These are phyloP conservation scores for Acanthamoeba culbertsoni DNA, from an alignment of 208 protist genomes.

Conservation along the genomic window DNA sequence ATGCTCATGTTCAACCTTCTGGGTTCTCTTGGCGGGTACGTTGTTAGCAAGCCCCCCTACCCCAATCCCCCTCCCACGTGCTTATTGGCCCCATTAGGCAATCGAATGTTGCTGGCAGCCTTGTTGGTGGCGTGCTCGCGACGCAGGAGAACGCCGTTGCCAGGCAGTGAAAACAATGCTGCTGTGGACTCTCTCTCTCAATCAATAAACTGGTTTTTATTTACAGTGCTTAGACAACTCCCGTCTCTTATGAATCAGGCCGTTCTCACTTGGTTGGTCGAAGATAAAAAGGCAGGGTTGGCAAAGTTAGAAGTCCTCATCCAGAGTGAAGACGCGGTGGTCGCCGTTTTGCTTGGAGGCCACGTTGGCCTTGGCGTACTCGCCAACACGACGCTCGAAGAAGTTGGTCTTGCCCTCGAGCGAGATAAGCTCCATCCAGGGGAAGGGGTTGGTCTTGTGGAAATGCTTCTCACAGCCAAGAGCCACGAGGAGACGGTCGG, in stretches of 20 bases:
- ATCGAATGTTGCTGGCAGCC: background rate
- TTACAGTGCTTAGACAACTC: too few relatives aligned
- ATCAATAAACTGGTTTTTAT: too few relatives aligned
- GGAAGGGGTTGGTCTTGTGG: conserved; percentile 97
- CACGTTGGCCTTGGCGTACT: conserved; percentile 98
- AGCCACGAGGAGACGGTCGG: conserved; percentile 96
- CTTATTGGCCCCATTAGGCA: background rate
- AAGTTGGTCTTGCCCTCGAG: conserved; percentile 99
- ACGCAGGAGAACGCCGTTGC: background rate
- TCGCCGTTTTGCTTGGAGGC: conserved; percentile 70
- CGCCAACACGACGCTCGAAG: conserved; percentile 98
- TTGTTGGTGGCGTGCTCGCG: background rate
- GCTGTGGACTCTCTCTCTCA: background rate
- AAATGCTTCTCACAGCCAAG: conserved; percentile 95
- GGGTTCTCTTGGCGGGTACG: background rate
- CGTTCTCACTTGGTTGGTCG: background rate
- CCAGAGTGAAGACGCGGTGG: conserved; percentile 85
- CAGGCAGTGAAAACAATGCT: background rate
- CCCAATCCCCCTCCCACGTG: too few relatives aligned
- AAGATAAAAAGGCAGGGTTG: background rate
- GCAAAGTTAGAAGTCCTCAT: conserved; percentile 92
- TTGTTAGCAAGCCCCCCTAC: too few relatives aligned
- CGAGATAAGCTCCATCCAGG: conserved; percentile 99
- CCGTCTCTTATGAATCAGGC: background rate
- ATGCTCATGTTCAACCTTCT: conserved; percentile 77